Base-by-base conservation (phyloP, 2,329 filamentous ascomycete genomes). In the Blumeria graminis region DNA sequence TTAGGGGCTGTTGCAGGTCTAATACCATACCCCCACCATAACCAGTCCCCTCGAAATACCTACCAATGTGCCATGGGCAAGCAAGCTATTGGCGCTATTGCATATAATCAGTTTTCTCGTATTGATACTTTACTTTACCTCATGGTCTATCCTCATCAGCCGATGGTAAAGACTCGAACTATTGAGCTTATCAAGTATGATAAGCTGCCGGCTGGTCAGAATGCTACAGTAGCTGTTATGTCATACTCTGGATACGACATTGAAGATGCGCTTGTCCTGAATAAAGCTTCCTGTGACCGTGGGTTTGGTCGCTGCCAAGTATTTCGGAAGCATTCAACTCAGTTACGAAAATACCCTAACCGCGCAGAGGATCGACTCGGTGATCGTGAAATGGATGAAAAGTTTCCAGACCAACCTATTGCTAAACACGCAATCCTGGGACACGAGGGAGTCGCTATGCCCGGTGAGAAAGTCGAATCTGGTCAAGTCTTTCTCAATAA, bases 41-140 rank as follows among this genome's bases (percentile, higher is more conserved):
- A 98, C 69, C 92, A 98, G 69, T 98, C 93, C 14, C 92, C 92
- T 9, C 78, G 92, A 75, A 98, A 98, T 68, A 98, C 92, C 0
- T 98, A 98, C 66, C 90, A 96, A 74, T 95, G 90, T 71, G 92
- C 92, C 71, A 98, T 98, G 92, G 92, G 92, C 77, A 98, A 98
- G 72, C 92, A 98, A 84, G 92, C 92, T 41, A 96, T 98, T 67
- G 92, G 92, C 36, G 89, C 90, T 36, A 96, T 98, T 66, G 92
- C 90, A 14, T 94, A 94, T 67, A 98, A 98, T 67, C 92, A 98
- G 68, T 94, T 95, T 71, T 86, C 90, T 64, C 82, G 92, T 57
- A 95, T 98, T 68, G 92, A 98, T 65, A 96, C 90, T 0, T 75
- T 98, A 14, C 78, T 98, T 6, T 96, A 95, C 67, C 85, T 94